These are phyloP conservation scores for Xylaria cubensis DNA, from an alignment of 495 filamentous ascomycete species.

Conservation along the genomic window DNA sequence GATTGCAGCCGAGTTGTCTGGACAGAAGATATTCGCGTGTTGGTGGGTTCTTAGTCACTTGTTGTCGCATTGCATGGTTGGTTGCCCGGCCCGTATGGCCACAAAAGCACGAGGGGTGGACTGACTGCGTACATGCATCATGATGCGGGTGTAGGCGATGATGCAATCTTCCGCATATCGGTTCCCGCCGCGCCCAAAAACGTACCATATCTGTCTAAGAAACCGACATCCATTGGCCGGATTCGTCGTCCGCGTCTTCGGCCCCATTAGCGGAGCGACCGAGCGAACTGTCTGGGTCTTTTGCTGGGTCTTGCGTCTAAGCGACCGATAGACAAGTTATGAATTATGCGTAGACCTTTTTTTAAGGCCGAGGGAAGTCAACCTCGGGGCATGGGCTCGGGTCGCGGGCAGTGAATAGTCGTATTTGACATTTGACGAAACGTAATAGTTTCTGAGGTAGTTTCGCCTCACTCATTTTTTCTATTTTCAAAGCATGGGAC, in stretches of 20 bases:
- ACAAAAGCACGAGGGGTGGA: slow-evolving; percentile 12
- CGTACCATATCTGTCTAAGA: slow-evolving; percentile 10
- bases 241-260: background rate
- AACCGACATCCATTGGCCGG: background rate
- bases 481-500: background rate
- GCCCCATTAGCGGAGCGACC: slow-evolving; percentile 15
- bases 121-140: slow-evolving; percentile 20
- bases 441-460: background rate
- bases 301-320: background rate
- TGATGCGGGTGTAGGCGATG: slow-evolving; percentile 37
- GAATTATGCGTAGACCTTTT: background rate
- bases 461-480: background rate
- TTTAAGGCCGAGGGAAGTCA: background rate
- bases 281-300: background rate
- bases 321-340: background rate
- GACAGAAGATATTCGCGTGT: slow-evolving; percentile 9
- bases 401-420: background rate
- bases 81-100: background rate
- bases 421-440: background rate
- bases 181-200: background rate
- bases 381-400: background rate
- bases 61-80: background rate
- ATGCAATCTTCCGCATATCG: slow-evolving; percentile 35
- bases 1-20: background rate
- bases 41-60: slow-evolving; percentile 10